phyloP scores from a whole-genome alignment of 139 green algal species.

The Ulvella scutata region DNA sequence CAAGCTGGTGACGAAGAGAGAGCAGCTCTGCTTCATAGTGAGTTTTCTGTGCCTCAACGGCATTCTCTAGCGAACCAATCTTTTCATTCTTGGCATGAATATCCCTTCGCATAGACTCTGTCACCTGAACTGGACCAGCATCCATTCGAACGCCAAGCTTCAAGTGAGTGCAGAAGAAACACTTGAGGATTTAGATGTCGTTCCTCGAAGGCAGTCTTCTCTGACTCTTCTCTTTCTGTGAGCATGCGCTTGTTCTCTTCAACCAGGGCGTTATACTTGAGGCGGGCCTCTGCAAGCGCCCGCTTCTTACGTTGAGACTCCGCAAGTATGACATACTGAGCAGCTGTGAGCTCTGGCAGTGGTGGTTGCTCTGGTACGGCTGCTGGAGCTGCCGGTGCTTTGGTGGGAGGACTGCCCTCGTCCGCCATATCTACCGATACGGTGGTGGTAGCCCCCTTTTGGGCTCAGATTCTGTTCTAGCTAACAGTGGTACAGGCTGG shows the following conservation, averaged over 20 bases:
- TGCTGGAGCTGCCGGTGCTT: too few relatives aligned
- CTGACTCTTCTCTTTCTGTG: conserved; percentile 30
- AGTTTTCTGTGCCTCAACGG: not conserved
- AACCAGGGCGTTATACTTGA: conserved; percentile 26
- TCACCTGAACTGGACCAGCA: conserved; percentile 13
- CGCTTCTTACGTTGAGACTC: conserved; percentile 63
- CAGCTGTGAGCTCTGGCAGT: conserved; percentile 30
- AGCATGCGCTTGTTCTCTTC: conserved; percentile 43
- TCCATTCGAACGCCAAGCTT: not conserved
- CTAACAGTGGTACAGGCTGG: too few relatives aligned
- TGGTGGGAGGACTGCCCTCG: too few relatives aligned
- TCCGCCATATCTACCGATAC: too few relatives aligned
- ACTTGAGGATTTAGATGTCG: too few relatives aligned
- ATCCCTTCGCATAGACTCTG: conserved; percentile 47
- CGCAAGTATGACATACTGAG: conserved; percentile 47
- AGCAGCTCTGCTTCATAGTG: conserved; percentile 11
- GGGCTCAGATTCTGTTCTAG: too few relatives aligned
- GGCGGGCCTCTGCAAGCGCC: conserved; percentile 37
- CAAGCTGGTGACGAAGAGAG: conserved; percentile 13
- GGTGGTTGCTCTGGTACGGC: too few relatives aligned
- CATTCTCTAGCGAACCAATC: conserved; percentile 29
- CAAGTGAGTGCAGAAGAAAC: too few relatives aligned
- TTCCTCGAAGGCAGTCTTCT: conserved; percentile 51
- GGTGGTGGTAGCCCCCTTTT: too few relatives aligned
- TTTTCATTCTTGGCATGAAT: conserved; percentile 39